Percentiles rank a stretch among this genome's conserved stretches.
Conservation (phyloP, 106 monocot species). For the Allium sativum region DNA sequence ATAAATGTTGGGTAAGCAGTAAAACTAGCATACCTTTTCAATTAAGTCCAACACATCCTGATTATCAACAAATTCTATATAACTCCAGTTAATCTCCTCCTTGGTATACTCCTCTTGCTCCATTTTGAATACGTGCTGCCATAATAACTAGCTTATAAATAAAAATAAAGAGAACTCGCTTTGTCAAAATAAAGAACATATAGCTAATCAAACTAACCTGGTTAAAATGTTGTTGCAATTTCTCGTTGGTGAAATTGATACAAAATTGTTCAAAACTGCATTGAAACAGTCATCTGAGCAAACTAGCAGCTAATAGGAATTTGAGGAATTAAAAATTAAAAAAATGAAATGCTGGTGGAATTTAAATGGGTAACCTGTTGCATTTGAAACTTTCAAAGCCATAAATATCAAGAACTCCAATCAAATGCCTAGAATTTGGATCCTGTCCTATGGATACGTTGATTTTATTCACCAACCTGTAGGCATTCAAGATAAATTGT, state of each 20-base stretch:
- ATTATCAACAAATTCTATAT: slow-evolving; percentile 66
- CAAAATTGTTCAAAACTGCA: slow-evolving; percentile 94
- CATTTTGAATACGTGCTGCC: slow-evolving; percentile 67
- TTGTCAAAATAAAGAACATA: background rate
- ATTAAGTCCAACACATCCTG: slow-evolving; percentile 56
- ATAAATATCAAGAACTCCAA: slow-evolving; percentile 97
- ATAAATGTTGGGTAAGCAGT: background rate
- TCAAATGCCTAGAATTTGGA: slow-evolving; percentile 73
- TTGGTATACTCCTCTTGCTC: slow-evolving; percentile 64
- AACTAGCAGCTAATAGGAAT: background rate
- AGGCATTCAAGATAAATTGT: background rate
- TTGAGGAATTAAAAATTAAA: background rate
- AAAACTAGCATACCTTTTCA: slow-evolving; percentile 34
- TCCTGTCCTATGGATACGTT: slow-evolving; percentile 90
- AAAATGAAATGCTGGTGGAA: background rate
- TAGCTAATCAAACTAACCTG: slow-evolving; percentile 43
- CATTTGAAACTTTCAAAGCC: slow-evolving; percentile 95
- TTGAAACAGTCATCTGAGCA: slow-evolving; percentile 3
- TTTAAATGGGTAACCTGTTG: slow-evolving; percentile 51
- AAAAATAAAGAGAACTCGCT: background rate
- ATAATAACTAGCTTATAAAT: background rate
- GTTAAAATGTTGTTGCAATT: slow-evolving; percentile 95
- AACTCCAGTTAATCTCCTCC: slow-evolving; percentile 58
- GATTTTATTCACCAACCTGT: slow-evolving; percentile 85
- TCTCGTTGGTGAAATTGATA: slow-evolving; percentile 97